A percentile compares a stretch with the other conserved stretches of the same genome.
phyloP scores from a whole-genome alignment of 257 asterid genomes.

The Vinca minor region DNA sequence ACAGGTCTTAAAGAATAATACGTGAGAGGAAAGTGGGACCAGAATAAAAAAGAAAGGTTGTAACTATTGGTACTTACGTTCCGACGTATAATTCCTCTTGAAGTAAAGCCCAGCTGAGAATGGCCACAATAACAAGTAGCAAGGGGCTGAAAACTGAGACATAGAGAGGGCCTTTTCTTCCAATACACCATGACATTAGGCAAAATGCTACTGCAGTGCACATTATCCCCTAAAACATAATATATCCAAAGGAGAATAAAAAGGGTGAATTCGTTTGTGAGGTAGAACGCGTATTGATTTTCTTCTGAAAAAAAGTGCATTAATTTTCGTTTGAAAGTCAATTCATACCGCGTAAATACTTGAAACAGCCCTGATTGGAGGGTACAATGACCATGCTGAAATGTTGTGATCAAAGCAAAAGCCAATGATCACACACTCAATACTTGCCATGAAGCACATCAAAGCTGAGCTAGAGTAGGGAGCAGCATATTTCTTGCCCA shows the following conservation, averaged over 20 bases:
- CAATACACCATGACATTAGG: slow-evolving; percentile 68
- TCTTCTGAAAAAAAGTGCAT: too few species aligned
- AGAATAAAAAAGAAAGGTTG: background rate
- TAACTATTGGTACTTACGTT: slow-evolving; percentile 9
- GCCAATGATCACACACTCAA: slow-evolving; percentile 56
- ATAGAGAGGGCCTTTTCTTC: slow-evolving; percentile 70
- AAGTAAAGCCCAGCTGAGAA: slow-evolving; percentile 78
- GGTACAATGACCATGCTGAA: slow-evolving; percentile 65
- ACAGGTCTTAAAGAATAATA: too few species aligned
- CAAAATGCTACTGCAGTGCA: slow-evolving; percentile 73
- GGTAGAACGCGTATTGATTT: too few species aligned
- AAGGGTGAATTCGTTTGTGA: too few species aligned
- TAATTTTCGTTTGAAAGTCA: background rate
- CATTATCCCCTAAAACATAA: slow-evolving; percentile 45
- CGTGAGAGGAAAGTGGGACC: too few species aligned
- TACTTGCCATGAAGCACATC: slow-evolving; percentile 50
- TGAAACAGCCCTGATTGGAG: slow-evolving; percentile 58
- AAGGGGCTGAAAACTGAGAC: slow-evolving; percentile 85
- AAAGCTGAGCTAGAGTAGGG: slow-evolving; percentile 79
- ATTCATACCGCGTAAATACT: slow-evolving; percentile 47
- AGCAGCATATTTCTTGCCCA: slow-evolving; percentile 50
- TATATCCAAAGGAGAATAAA: too few species aligned
- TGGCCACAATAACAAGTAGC: slow-evolving; percentile 72
- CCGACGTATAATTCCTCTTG: slow-evolving; percentile 35
- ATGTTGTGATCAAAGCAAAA: slow-evolving; percentile 41